These are phyloP conservation scores for Kuraishia hungarica DNA, from an alignment of 805 yeast genomes.

Conservation along the genomic window DNA sequence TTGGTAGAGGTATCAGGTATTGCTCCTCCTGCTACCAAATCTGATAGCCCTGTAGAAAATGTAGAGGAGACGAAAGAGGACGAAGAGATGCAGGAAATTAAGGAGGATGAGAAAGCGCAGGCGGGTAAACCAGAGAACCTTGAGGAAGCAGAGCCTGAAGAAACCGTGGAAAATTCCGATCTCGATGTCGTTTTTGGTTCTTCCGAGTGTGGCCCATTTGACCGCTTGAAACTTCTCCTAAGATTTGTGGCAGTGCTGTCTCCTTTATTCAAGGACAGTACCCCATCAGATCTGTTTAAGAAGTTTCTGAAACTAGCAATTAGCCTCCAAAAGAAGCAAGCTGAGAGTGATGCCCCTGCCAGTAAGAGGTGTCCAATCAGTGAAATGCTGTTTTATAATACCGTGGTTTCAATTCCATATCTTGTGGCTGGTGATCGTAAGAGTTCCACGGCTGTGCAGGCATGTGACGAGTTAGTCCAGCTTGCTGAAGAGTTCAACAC, in stretches of 20 bases:
- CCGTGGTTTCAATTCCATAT: slow-evolving; percentile 59
- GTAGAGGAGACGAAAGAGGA: slow-evolving; percentile 7
- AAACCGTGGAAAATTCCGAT: neutral
- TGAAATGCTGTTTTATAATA: slow-evolving; percentile 58
- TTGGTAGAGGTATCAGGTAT: slow-evolving; percentile 24
- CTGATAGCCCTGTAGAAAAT: slow-evolving; percentile 2
- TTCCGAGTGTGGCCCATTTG: slow-evolving; percentile 51
- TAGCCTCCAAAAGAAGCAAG: slow-evolving; percentile 35
- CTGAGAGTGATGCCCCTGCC: slow-evolving; percentile 5
- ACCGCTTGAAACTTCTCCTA: slow-evolving; percentile 58
- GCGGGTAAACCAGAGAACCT: neutral
- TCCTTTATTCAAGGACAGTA: slow-evolving; percentile 50
- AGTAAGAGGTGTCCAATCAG: slow-evolving; percentile 47
- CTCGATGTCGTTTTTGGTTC: slow-evolving; percentile 12
- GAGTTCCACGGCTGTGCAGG: slow-evolving; percentile 17
- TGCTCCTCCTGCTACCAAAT: slow-evolving; percentile 13
- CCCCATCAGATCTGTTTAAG: slow-evolving; percentile 32
- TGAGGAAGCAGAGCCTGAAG: neutral
- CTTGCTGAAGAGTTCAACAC: slow-evolving; percentile 30
- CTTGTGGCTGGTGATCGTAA: slow-evolving; percentile 14
- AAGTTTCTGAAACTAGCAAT: slow-evolving; percentile 48
- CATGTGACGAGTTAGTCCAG: slow-evolving; percentile 36
- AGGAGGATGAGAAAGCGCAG: slow-evolving; percentile 5
- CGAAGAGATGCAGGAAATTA: slow-evolving; percentile 1
- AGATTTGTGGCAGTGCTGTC: slow-evolving; percentile 63